A percentile compares a stretch with the other conserved stretches of the same genome.
Evolutionary conservation across 257 asterid genomes (phyloP).

Genomic region (Petunia axillaris): DNA sequence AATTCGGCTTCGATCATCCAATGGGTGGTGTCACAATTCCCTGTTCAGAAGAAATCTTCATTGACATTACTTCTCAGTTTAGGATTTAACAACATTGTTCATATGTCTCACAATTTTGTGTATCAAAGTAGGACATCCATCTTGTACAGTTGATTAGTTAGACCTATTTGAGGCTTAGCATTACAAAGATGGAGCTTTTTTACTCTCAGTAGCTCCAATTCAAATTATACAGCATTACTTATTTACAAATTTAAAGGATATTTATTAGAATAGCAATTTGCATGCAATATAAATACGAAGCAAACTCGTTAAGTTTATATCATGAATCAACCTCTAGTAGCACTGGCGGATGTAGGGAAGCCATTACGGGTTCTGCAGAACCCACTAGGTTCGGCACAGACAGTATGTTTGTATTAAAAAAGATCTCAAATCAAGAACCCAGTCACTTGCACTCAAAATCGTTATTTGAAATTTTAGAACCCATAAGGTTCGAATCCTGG

Average conservation of each 20-base stretch:
- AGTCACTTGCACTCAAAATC: too few species aligned
- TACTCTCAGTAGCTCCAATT: neutral
- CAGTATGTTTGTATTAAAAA: too few species aligned
- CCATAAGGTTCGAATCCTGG: too few species aligned
- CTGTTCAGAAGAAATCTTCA: constrained; percentile 49
- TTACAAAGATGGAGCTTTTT: constrained; percentile 4
- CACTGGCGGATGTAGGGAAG: too few species aligned
- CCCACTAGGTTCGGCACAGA: too few species aligned
- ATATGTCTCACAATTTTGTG: neutral
- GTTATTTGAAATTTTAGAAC: too few species aligned
- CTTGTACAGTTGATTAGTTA: neutral
- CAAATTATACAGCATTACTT: neutral
- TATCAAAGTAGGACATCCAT: neutral
- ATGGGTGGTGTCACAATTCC: constrained; percentile 40
- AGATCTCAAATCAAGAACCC: too few species aligned
- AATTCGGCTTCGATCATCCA: too few species aligned
- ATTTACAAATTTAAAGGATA: too few species aligned
- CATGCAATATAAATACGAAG: neutral
- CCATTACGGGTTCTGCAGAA: too few species aligned
- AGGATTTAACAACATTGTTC: neutral
- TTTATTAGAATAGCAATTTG: neutral
- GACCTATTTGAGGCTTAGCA: neutral
- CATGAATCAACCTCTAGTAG: too few species aligned
- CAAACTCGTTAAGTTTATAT: neutral
- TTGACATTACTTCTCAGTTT: constrained; percentile 40